Percentiles rank a stretch among this genome's conserved stretches.
Conservation (phyloP, 768 basidiomycete species). For the Leccinum broughii region DNA sequence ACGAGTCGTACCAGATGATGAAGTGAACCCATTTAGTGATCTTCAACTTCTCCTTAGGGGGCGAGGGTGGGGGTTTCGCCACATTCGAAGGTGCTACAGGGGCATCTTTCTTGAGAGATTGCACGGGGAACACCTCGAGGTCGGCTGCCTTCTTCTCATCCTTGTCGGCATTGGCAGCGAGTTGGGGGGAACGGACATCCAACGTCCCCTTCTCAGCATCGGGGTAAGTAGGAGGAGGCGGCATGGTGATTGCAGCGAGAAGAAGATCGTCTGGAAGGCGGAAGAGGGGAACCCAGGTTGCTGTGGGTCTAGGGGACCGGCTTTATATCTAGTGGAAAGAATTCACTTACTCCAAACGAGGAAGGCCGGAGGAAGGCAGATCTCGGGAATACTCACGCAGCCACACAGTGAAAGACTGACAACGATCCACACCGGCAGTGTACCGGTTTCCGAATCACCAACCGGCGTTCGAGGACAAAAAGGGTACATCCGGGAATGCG, state of each 20-base stretch:
- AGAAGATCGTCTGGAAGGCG: slow-evolving; percentile 12
- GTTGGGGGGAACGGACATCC: slow-evolving; percentile 41
- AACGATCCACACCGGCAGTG: slow-evolving; percentile 9
- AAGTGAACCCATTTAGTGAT: slow-evolving; percentile 60
- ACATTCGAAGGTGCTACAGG: slow-evolving; percentile 35
- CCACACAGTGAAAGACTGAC: slow-evolving; percentile 12
- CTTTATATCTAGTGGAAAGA: slow-evolving; percentile 25
- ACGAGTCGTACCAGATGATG: slow-evolving; percentile 78
- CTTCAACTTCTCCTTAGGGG: slow-evolving; percentile 51
- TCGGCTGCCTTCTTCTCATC: slow-evolving; percentile 42
- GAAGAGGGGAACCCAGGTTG: slow-evolving; percentile 3
- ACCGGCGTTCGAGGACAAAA: slow-evolving; percentile 4
- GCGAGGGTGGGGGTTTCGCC: slow-evolving; percentile 35
- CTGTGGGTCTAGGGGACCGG: not conserved
- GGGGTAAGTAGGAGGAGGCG: slow-evolving; percentile 43
- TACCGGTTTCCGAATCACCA: slow-evolving; percentile 17
- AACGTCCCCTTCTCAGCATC: slow-evolving; percentile 62
- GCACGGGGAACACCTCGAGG: slow-evolving; percentile 31
- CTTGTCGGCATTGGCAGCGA: slow-evolving; percentile 28
- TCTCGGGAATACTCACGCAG: slow-evolving; percentile 20
- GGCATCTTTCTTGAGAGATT: slow-evolving; percentile 44
- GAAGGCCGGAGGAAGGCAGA: slow-evolving; percentile 11
- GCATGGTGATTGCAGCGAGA: slow-evolving; percentile 37
- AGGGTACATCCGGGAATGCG: slow-evolving; percentile 1
- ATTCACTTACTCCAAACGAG: slow-evolving; percentile 9